These are phyloP conservation scores for Penicillium griseofulvum DNA, from an alignment of 2,329 filamentous ascomycete genomes.

Conservation along the genomic window DNA sequence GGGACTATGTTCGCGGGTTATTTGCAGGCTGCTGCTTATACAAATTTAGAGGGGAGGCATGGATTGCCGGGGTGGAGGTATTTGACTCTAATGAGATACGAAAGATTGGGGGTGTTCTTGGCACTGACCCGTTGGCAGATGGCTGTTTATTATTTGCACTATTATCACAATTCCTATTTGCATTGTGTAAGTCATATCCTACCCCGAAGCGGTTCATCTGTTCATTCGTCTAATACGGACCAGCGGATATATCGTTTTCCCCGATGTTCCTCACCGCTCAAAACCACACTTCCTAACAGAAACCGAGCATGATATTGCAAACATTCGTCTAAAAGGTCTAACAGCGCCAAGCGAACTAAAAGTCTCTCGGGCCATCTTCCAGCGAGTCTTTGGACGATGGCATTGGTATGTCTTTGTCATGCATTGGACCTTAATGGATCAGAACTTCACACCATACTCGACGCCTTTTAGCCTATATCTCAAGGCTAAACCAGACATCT, in stretches of 20 bases:
- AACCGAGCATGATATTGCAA: conserved; percentile 17
- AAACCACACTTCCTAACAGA: conserved; percentile 11
- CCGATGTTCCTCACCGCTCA: conserved; percentile 31
- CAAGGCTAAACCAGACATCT: conserved; percentile 36
- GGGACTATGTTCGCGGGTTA: conserved; percentile 19
- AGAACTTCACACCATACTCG: conserved; percentile 36
- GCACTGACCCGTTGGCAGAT: conserved; percentile 14
- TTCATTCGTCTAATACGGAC: not conserved
- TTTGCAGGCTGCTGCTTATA: conserved; percentile 19
- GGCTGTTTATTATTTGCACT: conserved; percentile 33
- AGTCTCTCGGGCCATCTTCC: conserved; percentile 37
- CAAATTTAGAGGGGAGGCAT: conserved; percentile 12
- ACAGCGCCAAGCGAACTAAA: conserved; percentile 32
- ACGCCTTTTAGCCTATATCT: conserved; percentile 45
- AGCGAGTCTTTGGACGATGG: conserved; percentile 40
- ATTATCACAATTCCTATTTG: conserved; percentile 20
- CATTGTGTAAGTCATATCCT: conserved; percentile 8
- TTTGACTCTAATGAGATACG: not conserved
- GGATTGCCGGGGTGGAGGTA: conserved; percentile 9
- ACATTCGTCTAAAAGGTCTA: conserved; percentile 18
- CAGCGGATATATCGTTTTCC: conserved; percentile 27
- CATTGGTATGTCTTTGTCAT: conserved; percentile 42
- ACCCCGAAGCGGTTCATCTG: not conserved
- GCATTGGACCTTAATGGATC: conserved; percentile 41
- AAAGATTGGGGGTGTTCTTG: not conserved